These are phyloP conservation scores for Colletotrichum limetticola DNA, from an alignment of 2,329 filamentous ascomycete species.

Conservation along the genomic window DNA sequence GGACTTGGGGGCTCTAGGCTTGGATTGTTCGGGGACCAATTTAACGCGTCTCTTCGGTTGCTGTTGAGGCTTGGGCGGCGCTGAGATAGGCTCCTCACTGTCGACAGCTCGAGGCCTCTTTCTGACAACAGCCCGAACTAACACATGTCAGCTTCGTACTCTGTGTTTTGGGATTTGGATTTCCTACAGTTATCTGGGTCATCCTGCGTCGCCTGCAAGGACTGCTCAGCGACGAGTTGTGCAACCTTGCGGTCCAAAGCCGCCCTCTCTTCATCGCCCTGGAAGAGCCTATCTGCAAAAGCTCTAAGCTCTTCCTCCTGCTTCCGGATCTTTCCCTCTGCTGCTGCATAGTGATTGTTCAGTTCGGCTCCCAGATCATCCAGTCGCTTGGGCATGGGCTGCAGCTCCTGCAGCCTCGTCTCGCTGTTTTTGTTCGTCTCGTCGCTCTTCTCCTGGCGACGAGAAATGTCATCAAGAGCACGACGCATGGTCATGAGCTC, in stretches of 20 bases:
- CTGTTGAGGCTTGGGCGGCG: neutral
- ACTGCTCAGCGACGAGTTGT: neutral
- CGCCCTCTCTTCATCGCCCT: neutral
- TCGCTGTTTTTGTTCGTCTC: neutral
- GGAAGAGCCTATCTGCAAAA: neutral
- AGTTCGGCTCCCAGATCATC: slow-evolving; percentile 7
- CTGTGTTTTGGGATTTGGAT: neutral
- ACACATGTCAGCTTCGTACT: neutral
- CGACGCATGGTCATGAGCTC: slow-evolving; percentile 6
- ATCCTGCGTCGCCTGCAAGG: neutral
- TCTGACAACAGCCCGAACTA: neutral
- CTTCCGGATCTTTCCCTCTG: slow-evolving; percentile 1
- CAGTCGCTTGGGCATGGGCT: slow-evolving; percentile 5
- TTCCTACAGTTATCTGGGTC: neutral
- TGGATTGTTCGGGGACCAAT: neutral
- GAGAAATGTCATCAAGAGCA: neutral
- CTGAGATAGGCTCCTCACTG: neutral
- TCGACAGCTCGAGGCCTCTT: neutral
- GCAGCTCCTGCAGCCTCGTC: neutral
- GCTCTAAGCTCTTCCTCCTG: neutral
- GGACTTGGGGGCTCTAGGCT: neutral
- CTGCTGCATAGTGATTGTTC: neutral
- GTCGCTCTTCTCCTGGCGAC: neutral
- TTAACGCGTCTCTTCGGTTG: neutral
- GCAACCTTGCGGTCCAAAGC: neutral